Base-by-base conservation (phyloP, 2,329 filamentous ascomycete genomes). In the Fusarium sp. region DNA sequence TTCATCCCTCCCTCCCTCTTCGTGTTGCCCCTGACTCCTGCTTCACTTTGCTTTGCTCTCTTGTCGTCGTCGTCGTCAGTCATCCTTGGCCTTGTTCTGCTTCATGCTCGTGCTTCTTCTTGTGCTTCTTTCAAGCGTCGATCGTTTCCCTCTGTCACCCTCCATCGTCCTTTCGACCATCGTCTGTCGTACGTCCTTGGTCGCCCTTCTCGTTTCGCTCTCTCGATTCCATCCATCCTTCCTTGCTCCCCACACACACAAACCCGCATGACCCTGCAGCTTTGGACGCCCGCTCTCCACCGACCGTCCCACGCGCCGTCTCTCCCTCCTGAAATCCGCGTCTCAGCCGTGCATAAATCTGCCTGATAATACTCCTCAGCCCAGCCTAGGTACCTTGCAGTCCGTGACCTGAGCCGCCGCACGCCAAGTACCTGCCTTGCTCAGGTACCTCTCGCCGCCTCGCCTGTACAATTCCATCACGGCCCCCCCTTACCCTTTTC, bases 321-420 rank as follows among this genome's bases (percentile, higher is more conserved):
- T 75, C 73, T 75, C 63, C 70, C 76, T 78, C 76, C 76, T 78
- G 76, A 78, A 77, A 74, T 78, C 73, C 73, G 76, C 76, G 76
- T 78, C 76, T 78, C 76, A 78, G 76, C 76, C 76, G 75, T 78
- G 76, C 76, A 78, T 78, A 78, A 56, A 76, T 66, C 74, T 71
- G 67, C 61, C 72, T 69, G 65, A 69, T 53, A 66, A 72, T 63
- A 72, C 69, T 70, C 51, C 60, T 67, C 36, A 55, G 64, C 67
- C 71, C 71, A 72, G 65, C 61, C 49, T 66, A 55, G 66, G 69
- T 75, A 74, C 72, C 72, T 72, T 73, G 65, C 72, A 65, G 44
- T 59, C 40, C 63, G 24, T 62, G 62, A 73, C 58, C 57, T 73
- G 57, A 64, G 46, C 72, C 61, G 53, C 71, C 55, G 57, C 49